Evolutionary conservation across 768 basidiomycete genomes (phyloP), one percentile per base, ranked within the genome.

Genomic region (Exidia glandulosa): DNA sequence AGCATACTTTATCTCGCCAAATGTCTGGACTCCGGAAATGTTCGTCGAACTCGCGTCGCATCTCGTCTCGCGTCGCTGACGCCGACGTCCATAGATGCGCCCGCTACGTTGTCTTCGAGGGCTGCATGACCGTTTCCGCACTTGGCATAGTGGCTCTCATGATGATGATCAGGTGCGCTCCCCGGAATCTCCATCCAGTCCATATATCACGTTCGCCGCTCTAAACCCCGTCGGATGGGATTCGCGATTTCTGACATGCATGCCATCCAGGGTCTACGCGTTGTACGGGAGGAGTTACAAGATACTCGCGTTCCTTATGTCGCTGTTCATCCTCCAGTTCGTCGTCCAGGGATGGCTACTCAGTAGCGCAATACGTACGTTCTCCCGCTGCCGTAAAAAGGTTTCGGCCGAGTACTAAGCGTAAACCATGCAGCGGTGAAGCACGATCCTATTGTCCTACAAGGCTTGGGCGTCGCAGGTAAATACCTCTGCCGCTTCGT

Each of bases 331-430:
- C 12, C 58, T 76, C 32, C 78, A 80, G 69, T 71, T 79, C n/a
- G 68, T 64, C 3, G 66, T 81, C 63, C 83, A 81, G 61, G 73
- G 74, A 1, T 85, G 79, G 79, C 69, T 86, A n/a, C 71, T 87
- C 23, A 74, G 75, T 30, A 63, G 70, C 16, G 83, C 76, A 0
- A 63, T 75, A 72, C 72, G 85, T 86, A 62, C 25, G 41, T 54
- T n/a, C 27, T 61, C n/a, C 29, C 9, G 4, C 50, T 7, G n/a
- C 13, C n/a, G 2, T 50, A n/a, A n/a, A n/a, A n/a, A n/a, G n/a
- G n/a, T n/a, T n/a, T n/a, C n/a, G n/a, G n/a, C n/a, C n/a, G n/a
- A n/a, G n/a, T n/a, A n/a, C n/a, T n/a, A n/a, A n/a, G n/a, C n/a
- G n/a, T n/a, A n/a, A n/a, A n/a, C n/a, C n/a, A n/a, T n/a, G n/a